These are phyloP conservation scores for Alternaria tenuissima DNA, from an alignment of 2,329 filamentous ascomycete species.

Conservation along the genomic window DNA sequence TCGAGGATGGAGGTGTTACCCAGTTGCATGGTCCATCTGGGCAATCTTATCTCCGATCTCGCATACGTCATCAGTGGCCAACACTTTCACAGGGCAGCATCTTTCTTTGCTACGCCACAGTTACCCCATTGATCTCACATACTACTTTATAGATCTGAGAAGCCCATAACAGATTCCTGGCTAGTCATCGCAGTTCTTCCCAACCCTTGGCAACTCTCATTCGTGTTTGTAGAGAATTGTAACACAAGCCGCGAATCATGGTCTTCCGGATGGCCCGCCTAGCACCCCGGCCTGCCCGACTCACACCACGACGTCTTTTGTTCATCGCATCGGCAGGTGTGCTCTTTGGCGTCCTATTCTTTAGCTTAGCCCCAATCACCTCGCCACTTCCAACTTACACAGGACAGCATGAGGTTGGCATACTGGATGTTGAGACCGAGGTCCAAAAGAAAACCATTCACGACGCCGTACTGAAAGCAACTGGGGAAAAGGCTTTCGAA, in stretches of 20 bases:
- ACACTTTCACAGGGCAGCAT: slow-evolving; percentile 8
- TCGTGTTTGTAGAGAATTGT: slow-evolving; percentile 49
- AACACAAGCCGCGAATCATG: slow-evolving; percentile 18
- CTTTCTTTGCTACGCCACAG: not conserved
- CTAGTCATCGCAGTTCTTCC: not conserved
- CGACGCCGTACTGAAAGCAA: slow-evolving; percentile 50
- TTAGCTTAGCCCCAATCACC: slow-evolving; percentile 54
- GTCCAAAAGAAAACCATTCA: slow-evolving; percentile 46
- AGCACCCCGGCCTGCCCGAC: not conserved
- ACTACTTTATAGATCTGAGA: not conserved
- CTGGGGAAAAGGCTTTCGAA: slow-evolving; percentile 53
- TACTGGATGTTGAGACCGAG: slow-evolving; percentile 55
- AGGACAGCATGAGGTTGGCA: slow-evolving; percentile 54
- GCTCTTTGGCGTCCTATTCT: slow-evolving; percentile 48
- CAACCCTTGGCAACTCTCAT: not conserved
- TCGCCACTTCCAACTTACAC: slow-evolving; percentile 54
- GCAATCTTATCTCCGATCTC: slow-evolving; percentile 11
- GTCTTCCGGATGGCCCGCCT: slow-evolving; percentile 29
- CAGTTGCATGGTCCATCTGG: not conserved
- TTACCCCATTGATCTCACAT: not conserved
- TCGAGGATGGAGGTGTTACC: not conserved
- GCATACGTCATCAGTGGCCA: slow-evolving; percentile 13
- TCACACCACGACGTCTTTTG: slow-evolving; percentile 35
- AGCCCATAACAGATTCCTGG: not conserved
- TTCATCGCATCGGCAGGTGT: slow-evolving; percentile 39